phyloP scores from a whole-genome alignment of 768 basidiomycete genomes.

The Auriscalpium microsporum region DNA sequence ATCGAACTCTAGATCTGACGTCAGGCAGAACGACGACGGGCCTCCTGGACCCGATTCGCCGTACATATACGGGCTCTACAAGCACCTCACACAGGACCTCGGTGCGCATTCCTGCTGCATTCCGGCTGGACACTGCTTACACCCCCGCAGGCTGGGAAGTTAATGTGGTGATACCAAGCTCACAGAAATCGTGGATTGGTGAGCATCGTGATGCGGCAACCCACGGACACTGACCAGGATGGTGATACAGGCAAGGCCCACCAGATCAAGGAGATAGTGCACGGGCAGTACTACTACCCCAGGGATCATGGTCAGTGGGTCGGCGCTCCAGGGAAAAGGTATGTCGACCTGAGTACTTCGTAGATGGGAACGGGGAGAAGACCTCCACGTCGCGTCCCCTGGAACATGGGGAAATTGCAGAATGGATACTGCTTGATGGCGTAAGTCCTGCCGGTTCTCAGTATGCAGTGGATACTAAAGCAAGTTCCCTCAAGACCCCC shows the following conservation, averaged over 20 bases:
- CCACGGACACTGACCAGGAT: neutral
- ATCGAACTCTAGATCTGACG: neutral
- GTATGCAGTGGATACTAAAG: too few relatives aligned
- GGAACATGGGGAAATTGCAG: constrained; percentile 67
- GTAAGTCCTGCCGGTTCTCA: constrained; percentile 31
- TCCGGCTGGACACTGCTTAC: constrained; percentile 1
- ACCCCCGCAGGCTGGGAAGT: constrained; percentile 58
- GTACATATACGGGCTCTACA: constrained; percentile 65
- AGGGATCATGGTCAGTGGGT: constrained; percentile 36
- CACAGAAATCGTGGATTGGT: constrained; percentile 90
- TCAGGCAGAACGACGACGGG: constrained; percentile 70
- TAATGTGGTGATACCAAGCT: constrained; percentile 69
- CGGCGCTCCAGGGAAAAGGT: neutral
- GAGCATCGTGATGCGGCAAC: constrained; percentile 11
- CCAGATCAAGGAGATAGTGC: constrained; percentile 65
- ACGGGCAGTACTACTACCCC: constrained; percentile 73
- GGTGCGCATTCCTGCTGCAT: constrained; percentile 33
- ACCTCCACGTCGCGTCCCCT: constrained; percentile 54
- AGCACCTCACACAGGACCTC: constrained; percentile 46
- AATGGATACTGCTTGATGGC: constrained; percentile 89
- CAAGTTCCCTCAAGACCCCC: constrained; percentile 50
- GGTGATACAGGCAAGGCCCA: constrained; percentile 59
- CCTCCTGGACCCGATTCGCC: constrained; percentile 69
- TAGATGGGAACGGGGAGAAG: constrained; percentile 63
- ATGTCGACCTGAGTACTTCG: neutral